These are phyloP conservation scores for Gracilaria domingensis DNA, from an alignment of 23 red algal genomes.

Conservation along the genomic window DNA sequence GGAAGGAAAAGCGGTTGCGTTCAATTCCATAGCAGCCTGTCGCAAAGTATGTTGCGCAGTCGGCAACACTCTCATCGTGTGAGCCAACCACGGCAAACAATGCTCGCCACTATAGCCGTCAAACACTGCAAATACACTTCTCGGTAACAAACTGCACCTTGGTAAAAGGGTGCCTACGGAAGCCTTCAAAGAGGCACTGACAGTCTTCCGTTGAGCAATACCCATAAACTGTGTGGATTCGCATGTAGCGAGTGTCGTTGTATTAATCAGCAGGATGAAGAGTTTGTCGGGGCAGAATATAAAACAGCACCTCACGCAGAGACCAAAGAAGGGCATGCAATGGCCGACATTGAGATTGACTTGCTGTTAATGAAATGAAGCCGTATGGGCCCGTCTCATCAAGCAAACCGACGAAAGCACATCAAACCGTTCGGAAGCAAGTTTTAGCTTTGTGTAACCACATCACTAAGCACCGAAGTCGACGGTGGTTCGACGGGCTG, in stretches of 20 bases:
- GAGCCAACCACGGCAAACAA: background rate
- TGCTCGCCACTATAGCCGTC: background rate
- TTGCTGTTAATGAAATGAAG: background rate
- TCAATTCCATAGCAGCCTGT: background rate
- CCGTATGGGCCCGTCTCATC: background rate
- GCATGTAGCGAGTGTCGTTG: background rate
- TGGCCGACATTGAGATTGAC: background rate
- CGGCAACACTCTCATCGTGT: constrained; percentile 35
- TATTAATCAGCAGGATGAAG: background rate
- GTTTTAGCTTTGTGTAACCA: constrained; percentile 1
- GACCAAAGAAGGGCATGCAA: constrained; percentile 8
- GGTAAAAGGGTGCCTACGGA: background rate
- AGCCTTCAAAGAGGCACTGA: background rate
- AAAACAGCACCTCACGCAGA: constrained; percentile 8
- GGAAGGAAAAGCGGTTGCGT: background rate
- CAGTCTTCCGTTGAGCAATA: constrained; percentile 37
- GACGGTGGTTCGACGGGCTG: background rate
- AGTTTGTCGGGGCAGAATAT: constrained; percentile 7
- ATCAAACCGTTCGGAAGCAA: background rate
- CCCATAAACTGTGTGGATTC: background rate
- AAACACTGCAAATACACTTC: background rate
- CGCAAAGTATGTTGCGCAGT: constrained; percentile 16
- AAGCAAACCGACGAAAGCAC: background rate
- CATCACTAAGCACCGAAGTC: background rate
- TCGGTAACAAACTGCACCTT: background rate